These are phyloP conservation scores for Pochonia chlamydosporia DNA, from an alignment of 2,329 filamentous ascomycete genomes.

Conservation along the genomic window DNA sequence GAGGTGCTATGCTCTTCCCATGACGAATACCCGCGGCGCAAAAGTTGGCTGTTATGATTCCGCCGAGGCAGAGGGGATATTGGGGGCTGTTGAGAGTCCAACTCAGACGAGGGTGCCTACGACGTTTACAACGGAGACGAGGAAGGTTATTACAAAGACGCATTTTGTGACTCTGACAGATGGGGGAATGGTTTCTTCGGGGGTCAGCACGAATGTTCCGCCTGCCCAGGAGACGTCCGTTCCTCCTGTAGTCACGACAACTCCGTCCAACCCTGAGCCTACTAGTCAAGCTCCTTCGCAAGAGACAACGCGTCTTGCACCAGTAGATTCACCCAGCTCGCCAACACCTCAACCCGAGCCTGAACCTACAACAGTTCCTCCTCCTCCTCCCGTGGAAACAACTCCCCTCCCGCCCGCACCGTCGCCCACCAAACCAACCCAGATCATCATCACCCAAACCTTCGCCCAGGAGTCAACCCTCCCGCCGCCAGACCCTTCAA, in stretches of 20 bases:
- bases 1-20: slow-evolving; percentile 49
- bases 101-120: neutral
- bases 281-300: no score
- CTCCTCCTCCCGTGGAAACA: neutral
- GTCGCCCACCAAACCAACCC: slow-evolving; percentile 4
- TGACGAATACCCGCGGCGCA: slow-evolving; percentile 42
- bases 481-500: slow-evolving; percentile 13
- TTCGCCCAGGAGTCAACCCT: slow-evolving; percentile 14
- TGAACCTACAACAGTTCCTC: neutral
- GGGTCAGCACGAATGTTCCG: no score
- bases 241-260: neutral
- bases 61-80: slow-evolving; percentile 32
- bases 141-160: slow-evolving; percentile 1
- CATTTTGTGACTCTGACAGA: slow-evolving; percentile 1
- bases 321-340: no score
- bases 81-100: slow-evolving; percentile 26
- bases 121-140: slow-evolving; percentile 2
- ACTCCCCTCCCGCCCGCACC: neutral
- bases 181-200: no score
- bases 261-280: neutral
- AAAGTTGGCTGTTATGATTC: slow-evolving; percentile 41
- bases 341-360: neutral
- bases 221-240: no score
- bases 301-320: no score
- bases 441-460: slow-evolving; percentile 20